Base-by-base conservation (phyloP, 768 basidiomycete genomes). In the Auriscalpium microsporum region DNA sequence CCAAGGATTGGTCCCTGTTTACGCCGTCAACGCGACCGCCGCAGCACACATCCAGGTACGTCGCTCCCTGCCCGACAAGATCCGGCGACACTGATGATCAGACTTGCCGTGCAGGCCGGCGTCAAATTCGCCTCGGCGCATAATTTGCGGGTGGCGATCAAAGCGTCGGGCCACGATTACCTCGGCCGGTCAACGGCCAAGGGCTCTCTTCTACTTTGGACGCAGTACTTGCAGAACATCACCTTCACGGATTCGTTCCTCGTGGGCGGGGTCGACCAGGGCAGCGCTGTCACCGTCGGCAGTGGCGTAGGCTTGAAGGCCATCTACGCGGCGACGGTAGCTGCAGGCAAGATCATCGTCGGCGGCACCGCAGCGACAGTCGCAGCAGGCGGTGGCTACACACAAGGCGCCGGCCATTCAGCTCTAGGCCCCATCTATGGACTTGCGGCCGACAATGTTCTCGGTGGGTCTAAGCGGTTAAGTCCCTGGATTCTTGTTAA, bases 111-210 rank as follows among this genome's bases (percentile, higher is more conserved):
- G 42, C 56, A 70, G 69, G 62, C 61, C 3, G 69, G 67, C 21
- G 63, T 73, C n/a, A 57, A 45, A 23, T 73, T 73, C 54, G 64
- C 70, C 1, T 48, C 42, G 19, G 45, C 46, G 10, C 53, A 71
- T 40, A 64, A 69, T 38, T 62, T 73, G 23, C 68, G 69, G 5
- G 52, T 72, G 13, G 65, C 56, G 8, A 60, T 73, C 56, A 71
- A 71, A 56, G 59, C 65, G 11, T 63, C 58, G 8, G 71, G 74
- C 0, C 75, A 77, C 52, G 76, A 77, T 53, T 73, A 66, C 57
- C 68, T 78, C 10, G 76, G 76, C 2, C 67, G 77, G 8, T 77
- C 76, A 19, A 71, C 75, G 2, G 75, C 70, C n/a, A 69, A 67
- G 0, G 67, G 69, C 16, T 68, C 69, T 2, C 68, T 79, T 35